phyloP scores from a whole-genome alignment of 2,329 filamentous ascomycete species.

The Colletotrichum musae region DNA sequence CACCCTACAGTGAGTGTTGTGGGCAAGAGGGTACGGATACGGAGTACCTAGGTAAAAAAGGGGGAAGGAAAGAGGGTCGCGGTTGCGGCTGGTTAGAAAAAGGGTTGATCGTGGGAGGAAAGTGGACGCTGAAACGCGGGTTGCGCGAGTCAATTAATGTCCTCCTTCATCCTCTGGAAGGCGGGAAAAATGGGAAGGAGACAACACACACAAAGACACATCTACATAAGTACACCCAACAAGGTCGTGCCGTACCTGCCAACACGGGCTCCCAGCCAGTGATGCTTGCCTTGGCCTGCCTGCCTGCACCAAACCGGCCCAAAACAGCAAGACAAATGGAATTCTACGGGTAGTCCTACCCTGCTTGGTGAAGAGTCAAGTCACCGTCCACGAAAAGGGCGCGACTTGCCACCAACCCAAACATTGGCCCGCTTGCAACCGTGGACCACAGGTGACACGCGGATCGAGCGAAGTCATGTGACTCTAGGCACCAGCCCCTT shows the following conservation, averaged over 20 bases:
- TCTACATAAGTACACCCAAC: no score
- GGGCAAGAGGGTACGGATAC: no score
- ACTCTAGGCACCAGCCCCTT: conserved; percentile 51
- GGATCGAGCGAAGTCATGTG: conserved; percentile 55
- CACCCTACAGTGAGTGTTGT: no score
- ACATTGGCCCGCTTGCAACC: conserved; percentile 35
- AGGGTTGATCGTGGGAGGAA: conserved; percentile 23
- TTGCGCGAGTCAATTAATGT: conserved; percentile 36
- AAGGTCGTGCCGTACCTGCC: no score
- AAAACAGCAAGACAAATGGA: conserved; percentile 2
- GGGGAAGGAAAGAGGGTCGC: not conserved
- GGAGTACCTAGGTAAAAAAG: no score
- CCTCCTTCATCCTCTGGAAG: conserved; percentile 6
- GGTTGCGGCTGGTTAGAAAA: not conserved
- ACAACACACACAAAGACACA: no score
- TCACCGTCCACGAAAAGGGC: conserved; percentile 26
- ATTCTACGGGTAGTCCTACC: not conserved
- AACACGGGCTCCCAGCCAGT: no score
- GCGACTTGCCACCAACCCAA: conserved; percentile 42
- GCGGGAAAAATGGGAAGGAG: conserved; percentile 11
- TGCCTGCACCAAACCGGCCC: not conserved
- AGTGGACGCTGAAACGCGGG: conserved; percentile 25
- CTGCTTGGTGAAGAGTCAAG: no score
- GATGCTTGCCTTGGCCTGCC: no score
- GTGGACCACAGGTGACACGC: conserved; percentile 47